A percentile compares a stretch with the other conserved stretches of the same genome.
Conservation (phyloP, 176 grass and related monocot species). For the Bothriochloa decipiens region DNA sequence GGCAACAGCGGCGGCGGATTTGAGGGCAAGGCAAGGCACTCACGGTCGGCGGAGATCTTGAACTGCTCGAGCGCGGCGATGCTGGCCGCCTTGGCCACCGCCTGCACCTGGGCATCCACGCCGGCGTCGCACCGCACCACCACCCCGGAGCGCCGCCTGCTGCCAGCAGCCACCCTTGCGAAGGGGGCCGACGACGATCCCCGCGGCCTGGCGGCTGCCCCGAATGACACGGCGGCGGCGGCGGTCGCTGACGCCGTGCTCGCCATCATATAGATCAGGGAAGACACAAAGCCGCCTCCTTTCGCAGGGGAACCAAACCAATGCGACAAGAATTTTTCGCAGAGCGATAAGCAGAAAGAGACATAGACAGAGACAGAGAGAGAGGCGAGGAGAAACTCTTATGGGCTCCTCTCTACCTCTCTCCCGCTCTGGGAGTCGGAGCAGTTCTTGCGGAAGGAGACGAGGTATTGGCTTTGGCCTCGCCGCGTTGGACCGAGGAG, state of each 20-base stretch:
- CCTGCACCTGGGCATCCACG: slow-evolving; percentile 56
- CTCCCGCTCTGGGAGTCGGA: not conserved
- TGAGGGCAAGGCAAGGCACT: slow-evolving; percentile 38
- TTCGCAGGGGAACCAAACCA: not conserved
- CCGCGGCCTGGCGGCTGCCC: slow-evolving; percentile 35
- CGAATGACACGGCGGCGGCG: slow-evolving; percentile 9
- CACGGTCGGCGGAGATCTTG: slow-evolving; percentile 97
- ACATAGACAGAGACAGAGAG: not conserved
- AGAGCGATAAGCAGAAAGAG: not conserved
- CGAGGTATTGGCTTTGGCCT: slow-evolving; percentile 29
- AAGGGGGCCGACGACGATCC: not conserved
- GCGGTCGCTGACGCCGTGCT: slow-evolving; percentile 54
- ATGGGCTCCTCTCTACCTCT: slow-evolving; percentile 22
- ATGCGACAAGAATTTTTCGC: slow-evolving; percentile 28
- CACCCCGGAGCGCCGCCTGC: slow-evolving; percentile 43
- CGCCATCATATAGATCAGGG: slow-evolving; percentile 54
- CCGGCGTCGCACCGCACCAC: slow-evolving; percentile 63
- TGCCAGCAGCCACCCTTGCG: slow-evolving; percentile 44
- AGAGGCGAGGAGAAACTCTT: slow-evolving; percentile 19
- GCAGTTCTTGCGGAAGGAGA: not conserved
- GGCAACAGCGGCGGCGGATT: slow-evolving; percentile 21
- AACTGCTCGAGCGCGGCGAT: slow-evolving; percentile 87
- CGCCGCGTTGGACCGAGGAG: slow-evolving; percentile 28
- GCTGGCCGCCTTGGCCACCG: slow-evolving; percentile 54
- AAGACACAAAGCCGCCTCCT: not conserved